A percentile compares a stretch with the other conserved stretches of the same genome.
These are phyloP conservation scores for Cucurbita maxima DNA, from an alignment of 306 rosid species.

Conservation along the genomic window DNA sequence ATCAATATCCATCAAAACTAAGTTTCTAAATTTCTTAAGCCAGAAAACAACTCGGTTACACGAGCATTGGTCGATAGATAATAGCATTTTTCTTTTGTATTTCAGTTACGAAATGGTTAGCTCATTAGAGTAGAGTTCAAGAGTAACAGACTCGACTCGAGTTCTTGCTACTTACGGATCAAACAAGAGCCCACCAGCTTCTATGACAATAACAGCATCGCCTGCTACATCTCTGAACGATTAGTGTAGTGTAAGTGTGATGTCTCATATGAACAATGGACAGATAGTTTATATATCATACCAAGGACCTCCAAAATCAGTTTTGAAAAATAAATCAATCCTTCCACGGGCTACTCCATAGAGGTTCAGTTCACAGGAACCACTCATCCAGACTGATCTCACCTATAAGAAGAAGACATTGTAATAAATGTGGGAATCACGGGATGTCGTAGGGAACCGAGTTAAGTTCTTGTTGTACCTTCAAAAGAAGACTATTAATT, in stretches of 20 bases:
- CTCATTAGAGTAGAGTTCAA: neutral
- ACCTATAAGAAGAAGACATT: conserved; percentile 36
- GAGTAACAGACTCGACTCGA: neutral
- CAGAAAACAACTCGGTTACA: neutral
- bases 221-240: conserved; percentile 86
- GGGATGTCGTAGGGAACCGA: neutral
- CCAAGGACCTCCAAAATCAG: conserved; percentile 90
- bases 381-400: conserved; percentile 81
- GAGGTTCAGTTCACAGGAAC: conserved; percentile 87
- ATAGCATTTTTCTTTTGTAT: neutral
- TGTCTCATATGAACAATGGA: neutral
- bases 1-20: conserved; percentile 13
- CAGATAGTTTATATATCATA: conserved; percentile 14
- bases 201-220: conserved; percentile 80
- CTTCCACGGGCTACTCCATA: conserved; percentile 98
- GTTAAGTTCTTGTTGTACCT: conserved; percentile 36
- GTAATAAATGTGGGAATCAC: conserved; percentile 1
- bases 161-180: conserved; percentile 71
- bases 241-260: neutral
- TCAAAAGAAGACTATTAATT: conserved; percentile 63
- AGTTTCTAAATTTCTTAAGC: neutral
- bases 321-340: conserved; percentile 58
- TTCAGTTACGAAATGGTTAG: neutral
- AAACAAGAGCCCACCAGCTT: conserved; percentile 86
- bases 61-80: neutral